phyloP scores from a whole-genome alignment of 2,329 filamentous ascomycete species.

The Pseudogymnoascus sp. region DNA sequence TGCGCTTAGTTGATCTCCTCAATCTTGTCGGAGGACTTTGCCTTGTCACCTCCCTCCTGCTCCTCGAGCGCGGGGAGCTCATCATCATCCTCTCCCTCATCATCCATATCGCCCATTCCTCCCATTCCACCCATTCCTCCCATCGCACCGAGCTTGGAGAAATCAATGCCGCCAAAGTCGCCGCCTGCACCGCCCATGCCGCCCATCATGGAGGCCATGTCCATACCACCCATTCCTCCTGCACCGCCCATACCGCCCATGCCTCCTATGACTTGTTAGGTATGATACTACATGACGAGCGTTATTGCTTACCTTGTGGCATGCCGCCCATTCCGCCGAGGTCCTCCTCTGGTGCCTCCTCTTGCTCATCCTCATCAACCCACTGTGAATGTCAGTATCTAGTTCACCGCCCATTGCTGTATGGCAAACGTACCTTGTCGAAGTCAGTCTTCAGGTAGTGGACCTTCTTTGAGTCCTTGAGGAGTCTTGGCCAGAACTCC shows the following conservation, averaged over 20 bases:
- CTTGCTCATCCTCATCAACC: slow-evolving; percentile 66
- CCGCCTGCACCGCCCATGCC: slow-evolving; percentile 40
- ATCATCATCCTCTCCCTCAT: slow-evolving; percentile 53
- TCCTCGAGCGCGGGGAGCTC: slow-evolving; percentile 81
- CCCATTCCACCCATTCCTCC: slow-evolving; percentile 36
- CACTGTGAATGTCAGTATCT: slow-evolving; percentile 16
- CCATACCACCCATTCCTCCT: slow-evolving; percentile 33
- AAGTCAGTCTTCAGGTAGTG: slow-evolving; percentile 99
- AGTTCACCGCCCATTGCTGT: neutral
- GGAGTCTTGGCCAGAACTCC: slow-evolving; percentile 90
- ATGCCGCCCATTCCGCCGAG: slow-evolving; percentile 62
- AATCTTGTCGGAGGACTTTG: slow-evolving; percentile 37
- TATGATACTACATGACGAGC: neutral
- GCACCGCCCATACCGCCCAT: slow-evolving; percentile 32
- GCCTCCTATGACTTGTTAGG: slow-evolving; percentile 15
- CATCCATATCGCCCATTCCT: slow-evolving; percentile 31
- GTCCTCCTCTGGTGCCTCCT: slow-evolving; percentile 80
- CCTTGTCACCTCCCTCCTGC: slow-evolving; percentile 42
- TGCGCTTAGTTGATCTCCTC: slow-evolving; percentile 26
- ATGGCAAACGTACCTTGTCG: slow-evolving; percentile 62
- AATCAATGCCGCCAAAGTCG: slow-evolving; percentile 84
- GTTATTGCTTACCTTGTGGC: slow-evolving; percentile 40
- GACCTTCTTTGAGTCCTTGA: slow-evolving; percentile 82
- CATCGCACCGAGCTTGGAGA: slow-evolving; percentile 74
- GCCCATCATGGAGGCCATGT: slow-evolving; percentile 32